Evolutionary conservation across 257 asterid species (phyloP), one percentile per base, ranked within the genome.

Genomic region (Jacaranda copaia): DNA sequence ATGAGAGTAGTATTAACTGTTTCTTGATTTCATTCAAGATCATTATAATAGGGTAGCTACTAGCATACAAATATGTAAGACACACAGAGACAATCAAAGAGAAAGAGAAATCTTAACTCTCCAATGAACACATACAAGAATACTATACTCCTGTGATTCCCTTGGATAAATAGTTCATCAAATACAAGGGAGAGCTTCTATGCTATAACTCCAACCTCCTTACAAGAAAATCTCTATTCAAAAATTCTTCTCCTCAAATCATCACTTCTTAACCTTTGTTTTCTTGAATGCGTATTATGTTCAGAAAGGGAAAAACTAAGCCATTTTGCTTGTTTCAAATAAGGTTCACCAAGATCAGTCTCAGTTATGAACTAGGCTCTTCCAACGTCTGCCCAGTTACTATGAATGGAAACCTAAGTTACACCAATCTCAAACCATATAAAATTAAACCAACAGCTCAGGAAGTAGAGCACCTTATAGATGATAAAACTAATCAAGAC

Each of bases 401-500:
- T 25, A 20, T 12, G 38, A 45, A 46, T 66, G 12, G 25, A n/a
- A 77, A 68, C 14, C 46, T 39, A 0, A 66, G 14, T 36, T 8
- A 76, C 13, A 20, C 14, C 13, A 19, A 58, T 51, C 52, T 35
- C 40, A 38, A 25, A 74, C 56, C 15, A 5, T 56, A 5, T 5
- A 62, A 58, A 48, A 18, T 18, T 6, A 20, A 71, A 59, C 62
- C 36, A 53, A 58, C 68, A 48, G 52, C 72, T 35, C 39, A 72
- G 72, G 52, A 46, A 56, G 4, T 16, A 72, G 61, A 67, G 5
- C n/a, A 42, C 58, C 13, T 0, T 9, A 66, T 69, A 53, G 36
- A 58, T 52, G 48, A 66, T 18, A 15, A 8, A 46, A 20, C 14
- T 11, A 59, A 19, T 35, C 45, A 73, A 72, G 9, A 19, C 63